Evolutionary conservation across 1,139 yeast genomes (phyloP).

Genomic region (Yamadazyma dendronema): DNA sequence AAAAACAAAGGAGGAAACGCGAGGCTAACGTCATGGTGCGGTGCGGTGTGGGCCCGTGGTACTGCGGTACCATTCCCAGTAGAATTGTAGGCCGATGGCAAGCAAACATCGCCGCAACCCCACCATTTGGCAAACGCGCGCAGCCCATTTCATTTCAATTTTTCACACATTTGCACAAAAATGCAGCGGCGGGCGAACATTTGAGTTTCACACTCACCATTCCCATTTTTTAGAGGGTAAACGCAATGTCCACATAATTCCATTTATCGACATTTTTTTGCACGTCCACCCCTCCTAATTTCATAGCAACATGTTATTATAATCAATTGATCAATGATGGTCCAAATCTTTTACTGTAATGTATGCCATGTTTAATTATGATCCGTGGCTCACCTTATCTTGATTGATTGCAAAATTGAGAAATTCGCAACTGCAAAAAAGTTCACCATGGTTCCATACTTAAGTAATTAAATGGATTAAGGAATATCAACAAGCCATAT

Average conservation of each 20-base stretch:
- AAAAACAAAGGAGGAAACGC: not conserved
- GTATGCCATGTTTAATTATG: not conserved
- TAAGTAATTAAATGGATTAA: not conserved
- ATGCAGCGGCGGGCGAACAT: not conserved
- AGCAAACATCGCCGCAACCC: not conserved
- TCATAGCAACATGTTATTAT: not conserved
- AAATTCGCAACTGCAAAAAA: constrained; percentile 9
- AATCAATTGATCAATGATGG: not conserved
- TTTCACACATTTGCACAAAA: not conserved
- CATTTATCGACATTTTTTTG: not conserved
- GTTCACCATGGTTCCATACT: not conserved
- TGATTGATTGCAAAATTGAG: constrained; percentile 5
- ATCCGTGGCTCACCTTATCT: not conserved
- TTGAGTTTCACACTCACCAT: not conserved
- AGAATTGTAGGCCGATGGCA: not conserved
- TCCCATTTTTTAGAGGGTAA: constrained; percentile 1
- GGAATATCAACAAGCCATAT: not conserved
- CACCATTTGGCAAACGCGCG: not conserved
- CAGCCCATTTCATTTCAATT: not conserved
- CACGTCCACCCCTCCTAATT: not conserved
- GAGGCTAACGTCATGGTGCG: not conserved
- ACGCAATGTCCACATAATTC: constrained; percentile 3
- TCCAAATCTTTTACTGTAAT: not conserved
- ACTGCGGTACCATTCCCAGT: not conserved
- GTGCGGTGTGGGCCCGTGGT: no score